phyloP scores from a whole-genome alignment of 2,329 filamentous ascomycete species.

The Dichotomopilus funicola region DNA sequence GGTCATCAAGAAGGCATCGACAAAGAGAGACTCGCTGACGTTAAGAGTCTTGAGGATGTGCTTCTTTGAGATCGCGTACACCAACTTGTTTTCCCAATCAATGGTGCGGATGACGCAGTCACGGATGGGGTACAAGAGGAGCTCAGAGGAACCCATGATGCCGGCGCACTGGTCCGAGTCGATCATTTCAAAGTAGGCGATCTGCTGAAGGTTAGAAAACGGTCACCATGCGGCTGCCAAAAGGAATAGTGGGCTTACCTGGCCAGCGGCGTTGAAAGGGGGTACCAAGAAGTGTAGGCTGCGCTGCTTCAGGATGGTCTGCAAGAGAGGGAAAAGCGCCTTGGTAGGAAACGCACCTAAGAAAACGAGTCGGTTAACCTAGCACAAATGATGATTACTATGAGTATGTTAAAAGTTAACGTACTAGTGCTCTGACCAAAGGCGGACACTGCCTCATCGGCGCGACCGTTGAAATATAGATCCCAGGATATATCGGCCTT shows the following conservation, averaged over 20 bases:
- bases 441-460: constrained; percentile 72
- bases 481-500: constrained; percentile 78
- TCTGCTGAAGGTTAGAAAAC: constrained; percentile 37
- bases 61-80: constrained; percentile 58
- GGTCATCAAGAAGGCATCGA: constrained; percentile 75
- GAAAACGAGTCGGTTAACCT: no score
- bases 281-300: constrained; percentile 72
- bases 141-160: constrained; percentile 76
- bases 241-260: constrained; percentile 47
- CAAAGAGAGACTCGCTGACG: constrained; percentile 64
- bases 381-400: no score
- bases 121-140: constrained; percentile 77
- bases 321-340: constrained; percentile 69
- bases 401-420: constrained; percentile 7
- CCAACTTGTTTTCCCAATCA: constrained; percentile 62
- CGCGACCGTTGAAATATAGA: constrained; percentile 74
- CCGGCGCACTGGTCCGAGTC: constrained; percentile 64
- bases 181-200: constrained; percentile 69
- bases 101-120: constrained; percentile 62
- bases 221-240: no score
- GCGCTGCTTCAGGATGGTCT: constrained; percentile 63
- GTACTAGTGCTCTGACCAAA: constrained; percentile 74
- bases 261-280: constrained; percentile 80
- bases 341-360: constrained; percentile 64
- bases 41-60: constrained; percentile 62